Conservation (phyloP, 1,139 yeast species). For the Hansenula lynferdii region DNA sequence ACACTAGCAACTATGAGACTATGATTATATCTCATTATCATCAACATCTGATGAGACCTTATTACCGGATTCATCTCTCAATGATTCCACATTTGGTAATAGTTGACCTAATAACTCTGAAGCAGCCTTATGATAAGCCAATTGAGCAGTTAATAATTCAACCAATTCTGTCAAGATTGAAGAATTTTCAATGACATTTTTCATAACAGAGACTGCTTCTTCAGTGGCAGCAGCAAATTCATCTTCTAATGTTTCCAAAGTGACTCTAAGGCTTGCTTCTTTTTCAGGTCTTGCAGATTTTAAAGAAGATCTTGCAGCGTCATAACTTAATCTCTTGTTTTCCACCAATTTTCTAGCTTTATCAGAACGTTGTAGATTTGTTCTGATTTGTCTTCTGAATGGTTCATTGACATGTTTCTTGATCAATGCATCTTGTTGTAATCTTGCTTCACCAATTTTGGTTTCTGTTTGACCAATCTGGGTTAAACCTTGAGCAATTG, state of each 20-base stretch:
- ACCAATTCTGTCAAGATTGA: conserved; percentile 66
- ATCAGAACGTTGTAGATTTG: conserved; percentile 60
- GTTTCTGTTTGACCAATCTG: conserved; percentile 51
- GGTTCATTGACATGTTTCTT: conserved; percentile 66
- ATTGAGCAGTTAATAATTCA: conserved; percentile 74
- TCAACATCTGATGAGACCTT: conserved; percentile 26
- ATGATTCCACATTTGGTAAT: conserved; percentile 58
- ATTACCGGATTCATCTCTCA: conserved; percentile 48
- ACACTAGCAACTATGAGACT: background rate
- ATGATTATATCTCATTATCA: conserved; percentile 18
- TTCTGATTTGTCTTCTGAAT: conserved; percentile 58
- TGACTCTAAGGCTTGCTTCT: conserved; percentile 69
- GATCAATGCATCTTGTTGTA: conserved; percentile 78
- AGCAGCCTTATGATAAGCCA: conserved; percentile 79
- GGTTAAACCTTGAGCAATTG: conserved; percentile 43
- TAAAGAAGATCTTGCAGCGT: conserved; percentile 69
- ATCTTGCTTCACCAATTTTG: conserved; percentile 78
- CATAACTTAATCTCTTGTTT: conserved; percentile 74
- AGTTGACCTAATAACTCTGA: conserved; percentile 62
- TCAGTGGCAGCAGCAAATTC: conserved; percentile 89
- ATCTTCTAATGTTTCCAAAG: conserved; percentile 84
- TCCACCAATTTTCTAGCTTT: conserved; percentile 74
- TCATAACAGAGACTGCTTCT: conserved; percentile 83
- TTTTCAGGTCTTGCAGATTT: conserved; percentile 68
- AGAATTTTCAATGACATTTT: conserved; percentile 71